Evolutionary conservation across 2,329 filamentous ascomycete genomes (phyloP).

Genomic region (Nannizzia gypsea): DNA sequence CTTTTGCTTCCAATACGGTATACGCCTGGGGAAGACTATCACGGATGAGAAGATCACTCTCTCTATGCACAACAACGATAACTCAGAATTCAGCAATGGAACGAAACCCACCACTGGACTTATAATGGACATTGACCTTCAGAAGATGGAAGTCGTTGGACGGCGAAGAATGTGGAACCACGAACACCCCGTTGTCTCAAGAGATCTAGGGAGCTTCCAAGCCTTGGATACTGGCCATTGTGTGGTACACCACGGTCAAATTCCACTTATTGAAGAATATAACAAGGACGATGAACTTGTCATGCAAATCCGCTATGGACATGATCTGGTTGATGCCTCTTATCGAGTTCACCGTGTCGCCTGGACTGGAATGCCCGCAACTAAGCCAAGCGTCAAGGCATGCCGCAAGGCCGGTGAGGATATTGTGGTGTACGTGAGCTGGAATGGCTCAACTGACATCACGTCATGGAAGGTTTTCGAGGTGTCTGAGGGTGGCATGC

Average conservation of each 20-base stretch:
- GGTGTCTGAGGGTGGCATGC: neutral
- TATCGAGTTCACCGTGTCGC: slow-evolving; percentile 5
- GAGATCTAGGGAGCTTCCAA: slow-evolving; percentile 11
- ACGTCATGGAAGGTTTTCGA: slow-evolving; percentile 9
- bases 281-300: slow-evolving; percentile 5
- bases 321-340: neutral
- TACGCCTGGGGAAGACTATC: neutral
- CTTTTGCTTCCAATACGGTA: slow-evolving; percentile 13
- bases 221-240: slow-evolving; percentile 4
- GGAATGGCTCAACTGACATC: slow-evolving; percentile 12
- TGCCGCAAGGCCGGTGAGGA: neutral
- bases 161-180: slow-evolving; percentile 7
- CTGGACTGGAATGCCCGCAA: slow-evolving; percentile 7
- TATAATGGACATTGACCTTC: slow-evolving; percentile 8
- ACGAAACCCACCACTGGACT: slow-evolving; percentile 8
- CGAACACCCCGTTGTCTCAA: neutral
- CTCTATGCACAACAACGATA: slow-evolving; percentile 9
- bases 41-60: neutral
- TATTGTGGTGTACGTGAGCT: slow-evolving; percentile 11
- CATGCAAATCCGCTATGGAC: slow-evolving; percentile 8
- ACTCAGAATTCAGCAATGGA: slow-evolving; percentile 4
- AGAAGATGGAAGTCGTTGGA: slow-evolving; percentile 2
- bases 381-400: slow-evolving; percentile 8
- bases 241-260: slow-evolving; percentile 9
- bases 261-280: slow-evolving; percentile 11